These are phyloP conservation scores for Phialophora tarda DNA, from an alignment of 2,329 filamentous ascomycete species.

Conservation along the genomic window DNA sequence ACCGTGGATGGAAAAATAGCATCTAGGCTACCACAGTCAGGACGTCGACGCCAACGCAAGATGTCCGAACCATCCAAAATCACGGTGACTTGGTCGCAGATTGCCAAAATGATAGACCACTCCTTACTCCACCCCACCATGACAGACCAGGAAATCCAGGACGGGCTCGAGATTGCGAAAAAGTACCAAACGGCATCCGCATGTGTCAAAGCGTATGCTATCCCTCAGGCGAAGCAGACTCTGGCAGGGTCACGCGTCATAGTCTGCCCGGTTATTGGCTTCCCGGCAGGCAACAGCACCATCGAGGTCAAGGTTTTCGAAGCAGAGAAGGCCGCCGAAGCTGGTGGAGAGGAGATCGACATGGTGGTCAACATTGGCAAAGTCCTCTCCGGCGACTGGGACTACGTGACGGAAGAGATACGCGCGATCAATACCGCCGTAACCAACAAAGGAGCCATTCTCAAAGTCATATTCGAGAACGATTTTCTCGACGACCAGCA, in stretches of 20 bases:
- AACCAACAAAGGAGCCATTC: slow-evolving; percentile 45
- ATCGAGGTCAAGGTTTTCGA: slow-evolving; percentile 62
- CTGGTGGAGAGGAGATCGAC: slow-evolving; percentile 62
- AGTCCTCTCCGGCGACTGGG: slow-evolving; percentile 62
- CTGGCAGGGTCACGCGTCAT: slow-evolving; percentile 58
- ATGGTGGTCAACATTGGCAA: slow-evolving; percentile 68
- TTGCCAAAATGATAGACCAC: slow-evolving; percentile 65
- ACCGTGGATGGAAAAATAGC: neutral
- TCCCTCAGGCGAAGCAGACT: slow-evolving; percentile 55
- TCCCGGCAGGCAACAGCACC: slow-evolving; percentile 65
- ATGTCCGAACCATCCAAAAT: slow-evolving; percentile 38
- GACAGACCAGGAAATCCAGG: slow-evolving; percentile 60
- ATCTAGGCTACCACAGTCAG: neutral
- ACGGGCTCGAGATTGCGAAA: slow-evolving; percentile 57
- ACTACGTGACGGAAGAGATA: slow-evolving; percentile 62
- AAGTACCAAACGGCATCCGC: slow-evolving; percentile 60
- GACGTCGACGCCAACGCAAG: neutral
- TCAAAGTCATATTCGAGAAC: slow-evolving; percentile 70
- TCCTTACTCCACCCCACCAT: slow-evolving; percentile 67
- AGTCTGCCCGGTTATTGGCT: slow-evolving; percentile 65
- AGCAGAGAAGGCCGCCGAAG: slow-evolving; percentile 54
- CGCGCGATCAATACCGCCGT: slow-evolving; percentile 57
- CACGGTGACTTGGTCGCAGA: slow-evolving; percentile 52
- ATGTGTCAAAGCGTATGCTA: slow-evolving; percentile 64
- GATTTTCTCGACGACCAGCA: slow-evolving; percentile 60